Conservation (phyloP, 2,329 filamentous ascomycete species). For the Plenodomus biglobosus region DNA sequence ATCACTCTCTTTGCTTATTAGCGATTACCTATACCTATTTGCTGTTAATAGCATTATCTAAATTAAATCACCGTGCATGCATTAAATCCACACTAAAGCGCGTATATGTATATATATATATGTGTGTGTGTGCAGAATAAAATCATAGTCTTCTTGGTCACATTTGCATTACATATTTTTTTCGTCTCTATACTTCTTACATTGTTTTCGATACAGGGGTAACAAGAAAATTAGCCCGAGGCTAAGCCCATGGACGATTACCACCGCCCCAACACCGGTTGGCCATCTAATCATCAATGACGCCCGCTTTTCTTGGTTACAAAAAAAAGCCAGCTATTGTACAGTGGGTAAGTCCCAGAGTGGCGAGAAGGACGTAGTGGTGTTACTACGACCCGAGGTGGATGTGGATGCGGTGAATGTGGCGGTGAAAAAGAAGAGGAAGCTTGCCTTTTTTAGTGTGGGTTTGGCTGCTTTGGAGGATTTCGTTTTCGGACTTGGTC, state of each 20-base stretch:
- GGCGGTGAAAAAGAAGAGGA: neutral
- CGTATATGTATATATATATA: too few species aligned
- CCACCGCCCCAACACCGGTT: neutral
- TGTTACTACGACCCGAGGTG: neutral
- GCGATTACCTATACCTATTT: too few species aligned
- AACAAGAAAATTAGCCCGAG: neutral
- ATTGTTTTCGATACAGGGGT: too few species aligned
- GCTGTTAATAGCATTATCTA: too few species aligned
- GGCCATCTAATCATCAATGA: neutral
- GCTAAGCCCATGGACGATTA: neutral
- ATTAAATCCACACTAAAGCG: too few species aligned
- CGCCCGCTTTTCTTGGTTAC: neutral
- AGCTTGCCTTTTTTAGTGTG: neutral
- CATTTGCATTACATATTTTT: too few species aligned
- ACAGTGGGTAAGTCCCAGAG: conserved; percentile 20
- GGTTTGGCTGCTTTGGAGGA: neutral
- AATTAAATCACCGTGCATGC: too few species aligned
- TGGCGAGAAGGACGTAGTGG: conserved; percentile 13
- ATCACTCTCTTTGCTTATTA: too few species aligned
- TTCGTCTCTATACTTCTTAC: too few species aligned
- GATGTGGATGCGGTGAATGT: conserved; percentile 7
- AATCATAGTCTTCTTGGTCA: too few species aligned
- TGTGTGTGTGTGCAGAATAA: too few species aligned
- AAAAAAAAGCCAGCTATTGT: conserved; percentile 19
- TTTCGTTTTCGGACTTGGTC: neutral